These are phyloP conservation scores for Rhizopogon vinicolor DNA, from an alignment of 768 basidiomycete genomes.

Conservation along the genomic window DNA sequence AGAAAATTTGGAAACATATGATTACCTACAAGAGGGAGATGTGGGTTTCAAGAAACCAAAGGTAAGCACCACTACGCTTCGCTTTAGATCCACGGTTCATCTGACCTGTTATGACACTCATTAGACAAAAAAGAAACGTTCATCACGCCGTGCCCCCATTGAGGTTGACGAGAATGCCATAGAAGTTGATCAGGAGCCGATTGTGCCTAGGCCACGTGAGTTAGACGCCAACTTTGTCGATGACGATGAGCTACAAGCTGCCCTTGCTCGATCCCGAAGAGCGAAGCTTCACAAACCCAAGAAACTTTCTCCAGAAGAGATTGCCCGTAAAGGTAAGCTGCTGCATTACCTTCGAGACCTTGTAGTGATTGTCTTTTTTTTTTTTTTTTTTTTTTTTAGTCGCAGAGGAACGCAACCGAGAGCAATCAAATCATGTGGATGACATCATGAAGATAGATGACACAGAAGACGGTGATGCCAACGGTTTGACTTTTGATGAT, in stretches of 20 bases:
- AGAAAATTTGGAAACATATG: constrained; percentile 86
- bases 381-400: constrained; percentile 51
- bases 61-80: constrained; percentile 32
- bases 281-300: constrained; percentile 75
- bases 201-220: constrained; percentile 62
- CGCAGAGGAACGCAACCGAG: constrained; percentile 52
- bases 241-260: constrained; percentile 96
- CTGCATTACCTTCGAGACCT: background rate
- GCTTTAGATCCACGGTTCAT: background rate
- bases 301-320: constrained; percentile 76
- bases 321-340: constrained; percentile 67
- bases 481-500: constrained; percentile 86
- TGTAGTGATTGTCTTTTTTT: constrained; percentile 4
- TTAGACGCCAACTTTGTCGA: constrained; percentile 91
- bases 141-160: constrained; percentile 52
- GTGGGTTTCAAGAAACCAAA: constrained; percentile 94
- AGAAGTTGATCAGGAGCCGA: constrained; percentile 78
- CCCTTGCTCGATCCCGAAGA: constrained; percentile 79
- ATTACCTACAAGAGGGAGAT: constrained; percentile 90
- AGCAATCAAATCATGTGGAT: constrained; percentile 38
- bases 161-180: constrained; percentile 47
- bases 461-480: constrained; percentile 28
- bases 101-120: background rate
- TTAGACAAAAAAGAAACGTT: constrained; percentile 91
- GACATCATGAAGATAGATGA: constrained; percentile 45